These are phyloP conservation scores for Talaromyces sp. DNA, from an alignment of 2,329 filamentous ascomycete species.

Conservation along the genomic window DNA sequence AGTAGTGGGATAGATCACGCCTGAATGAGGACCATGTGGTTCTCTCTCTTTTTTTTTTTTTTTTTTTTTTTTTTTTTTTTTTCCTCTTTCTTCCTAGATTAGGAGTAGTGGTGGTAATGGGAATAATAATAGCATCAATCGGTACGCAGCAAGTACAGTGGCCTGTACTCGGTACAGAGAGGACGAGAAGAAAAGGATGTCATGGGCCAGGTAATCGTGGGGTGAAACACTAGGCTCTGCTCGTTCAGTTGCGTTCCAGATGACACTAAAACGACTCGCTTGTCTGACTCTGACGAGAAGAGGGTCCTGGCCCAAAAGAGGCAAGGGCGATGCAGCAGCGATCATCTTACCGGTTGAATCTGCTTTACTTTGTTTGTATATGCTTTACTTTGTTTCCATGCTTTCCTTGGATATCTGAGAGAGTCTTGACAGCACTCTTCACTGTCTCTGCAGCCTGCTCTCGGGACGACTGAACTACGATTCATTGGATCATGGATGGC, in stretches of 20 bases:
- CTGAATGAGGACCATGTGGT: slow-evolving; percentile 8
- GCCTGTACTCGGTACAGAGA: background rate
- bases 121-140: background rate
- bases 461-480: too few species aligned
- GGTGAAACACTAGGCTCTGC: slow-evolving; percentile 12
- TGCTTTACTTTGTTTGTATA: background rate
- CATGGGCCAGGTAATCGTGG: slow-evolving; percentile 10
- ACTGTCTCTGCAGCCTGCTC: too few species aligned
- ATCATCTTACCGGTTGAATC: background rate
- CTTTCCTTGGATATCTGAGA: too few species aligned
- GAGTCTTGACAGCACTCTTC: too few species aligned
- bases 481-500: background rate
- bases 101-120: background rate
- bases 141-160: background rate
- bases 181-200: background rate
- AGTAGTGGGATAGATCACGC: background rate
- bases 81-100: background rate
- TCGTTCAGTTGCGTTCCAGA: slow-evolving; percentile 12
- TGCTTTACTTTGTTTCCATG: too few species aligned
- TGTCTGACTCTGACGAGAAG: background rate
- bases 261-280: background rate
- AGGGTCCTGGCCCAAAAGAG: background rate
- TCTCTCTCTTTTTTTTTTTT: slow-evolving; percentile 3
- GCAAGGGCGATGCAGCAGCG: background rate
- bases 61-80: slow-evolving; percentile 2